Conservation (phyloP, 2,329 filamentous ascomycete species). For the Fusarium begoniae region DNA sequence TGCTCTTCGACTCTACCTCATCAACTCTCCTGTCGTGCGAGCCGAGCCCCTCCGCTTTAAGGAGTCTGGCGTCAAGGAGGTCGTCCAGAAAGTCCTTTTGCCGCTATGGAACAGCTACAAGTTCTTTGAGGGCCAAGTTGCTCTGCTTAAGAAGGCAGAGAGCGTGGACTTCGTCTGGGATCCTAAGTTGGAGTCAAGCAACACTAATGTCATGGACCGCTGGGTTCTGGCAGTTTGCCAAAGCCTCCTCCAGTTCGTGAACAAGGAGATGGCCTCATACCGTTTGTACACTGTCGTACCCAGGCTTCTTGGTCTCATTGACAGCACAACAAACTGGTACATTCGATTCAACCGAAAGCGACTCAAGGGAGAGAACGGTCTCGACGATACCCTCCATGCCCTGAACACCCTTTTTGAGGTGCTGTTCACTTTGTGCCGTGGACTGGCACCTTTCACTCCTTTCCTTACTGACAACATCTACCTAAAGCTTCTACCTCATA, state of each 20-base stretch:
- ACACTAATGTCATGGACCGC: conserved; percentile 92
- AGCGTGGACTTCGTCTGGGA: conserved; percentile 82
- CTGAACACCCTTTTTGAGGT: conserved; percentile 96
- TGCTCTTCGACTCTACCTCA: conserved; percentile 91
- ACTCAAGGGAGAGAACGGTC: conserved; percentile 87
- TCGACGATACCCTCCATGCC: conserved; percentile 87
- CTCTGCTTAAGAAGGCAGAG: conserved; percentile 86
- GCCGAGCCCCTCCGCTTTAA: conserved; percentile 93
- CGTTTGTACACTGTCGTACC: conserved; percentile 93
- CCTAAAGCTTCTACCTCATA: conserved; percentile 80
- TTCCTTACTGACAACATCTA: conserved; percentile 98
- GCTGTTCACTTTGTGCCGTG: conserved; percentile 86
- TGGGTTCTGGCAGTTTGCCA: conserved; percentile 96
- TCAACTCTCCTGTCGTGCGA: conserved; percentile 94
- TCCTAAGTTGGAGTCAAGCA: conserved; percentile 75
- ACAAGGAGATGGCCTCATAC: conserved; percentile 86
- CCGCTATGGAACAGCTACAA: conserved; percentile 97
- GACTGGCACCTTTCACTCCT: conserved; percentile 92
- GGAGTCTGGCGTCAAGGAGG: conserved; percentile 91
- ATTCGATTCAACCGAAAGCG: conserved; percentile 93
- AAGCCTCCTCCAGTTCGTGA: conserved; percentile 89
- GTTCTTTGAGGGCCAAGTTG: conserved; percentile 91
- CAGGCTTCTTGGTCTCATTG: conserved; percentile 81
- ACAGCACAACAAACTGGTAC: conserved; percentile 99
- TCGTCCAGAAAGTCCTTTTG: conserved; percentile 88